Conservation (phyloP, 2,329 filamentous ascomycete species). For the Aspergillus tubingensis region DNA sequence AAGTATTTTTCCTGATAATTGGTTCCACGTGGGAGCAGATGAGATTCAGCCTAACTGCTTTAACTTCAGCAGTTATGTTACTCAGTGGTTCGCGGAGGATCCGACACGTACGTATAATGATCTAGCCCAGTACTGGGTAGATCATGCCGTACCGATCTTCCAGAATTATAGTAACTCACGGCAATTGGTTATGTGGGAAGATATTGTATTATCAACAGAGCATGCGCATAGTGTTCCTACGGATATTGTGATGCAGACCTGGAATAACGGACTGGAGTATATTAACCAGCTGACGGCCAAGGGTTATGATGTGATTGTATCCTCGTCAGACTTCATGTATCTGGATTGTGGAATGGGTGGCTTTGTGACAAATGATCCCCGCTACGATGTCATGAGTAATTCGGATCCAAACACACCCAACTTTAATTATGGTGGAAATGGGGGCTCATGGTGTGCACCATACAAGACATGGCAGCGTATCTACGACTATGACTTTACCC, state of each 20-base stretch:
- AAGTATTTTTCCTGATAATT: constrained; percentile 52
- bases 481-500: constrained; percentile 60
- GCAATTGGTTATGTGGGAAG: constrained; percentile 61
- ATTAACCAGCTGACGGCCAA: constrained; percentile 53
- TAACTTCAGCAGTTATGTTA: constrained; percentile 56
- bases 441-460: constrained; percentile 59
- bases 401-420: constrained; percentile 48
- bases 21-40: constrained; percentile 60
- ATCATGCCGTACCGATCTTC: constrained; percentile 56
- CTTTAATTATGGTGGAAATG: constrained; percentile 58
- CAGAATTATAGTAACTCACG: constrained; percentile 44
- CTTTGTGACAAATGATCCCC: constrained; percentile 57
- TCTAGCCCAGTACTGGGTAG: constrained; percentile 57
- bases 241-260: constrained; percentile 56
- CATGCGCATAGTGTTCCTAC: constrained; percentile 52
- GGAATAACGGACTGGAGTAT: constrained; percentile 57
- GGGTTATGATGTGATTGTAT: constrained; percentile 60
- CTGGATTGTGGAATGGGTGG: constrained; percentile 60
- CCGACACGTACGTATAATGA: constrained; percentile 54
- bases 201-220: constrained; percentile 50
- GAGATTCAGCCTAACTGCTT: constrained; percentile 59
- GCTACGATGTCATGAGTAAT: constrained; percentile 58
- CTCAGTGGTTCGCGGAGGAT: constrained; percentile 54
- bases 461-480: constrained; percentile 64
- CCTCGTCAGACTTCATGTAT: constrained; percentile 58